Evolutionary conservation across 129 eudicot genomes (phyloP), one percentile per base, ranked within the genome.

Genomic region (Pseudognaphalium luteoalbum): DNA sequence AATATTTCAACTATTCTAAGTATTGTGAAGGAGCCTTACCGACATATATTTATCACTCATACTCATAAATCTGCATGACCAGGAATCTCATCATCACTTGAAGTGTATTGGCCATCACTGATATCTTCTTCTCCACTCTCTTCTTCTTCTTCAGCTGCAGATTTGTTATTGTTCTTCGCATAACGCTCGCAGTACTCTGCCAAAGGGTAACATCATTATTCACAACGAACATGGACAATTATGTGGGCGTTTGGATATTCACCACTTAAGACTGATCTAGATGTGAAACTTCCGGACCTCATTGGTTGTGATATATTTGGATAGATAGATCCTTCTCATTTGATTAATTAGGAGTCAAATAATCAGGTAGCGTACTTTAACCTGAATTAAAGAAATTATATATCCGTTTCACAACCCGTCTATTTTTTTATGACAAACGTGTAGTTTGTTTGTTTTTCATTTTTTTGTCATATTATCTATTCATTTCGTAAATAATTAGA

Each of bases 141-240:
- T 10, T 77, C 89, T 58, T 80, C 92, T 71, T 80, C 92, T 71
- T 88, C 92, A n/a, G 21, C 86, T 29, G 71, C 74, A 32, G 84
- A 75, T 41, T 63, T 77, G n/a, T 70, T n/a, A 14, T 42, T 75
- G 67, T 83, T 83, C 82, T 88, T 88, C 0, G 92, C 86, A 8
- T 82, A 88, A 22, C 82, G 89, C 72, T 88, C 92, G 47, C 87
- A 83, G 39, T 83, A 88, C 39, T 85, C 87, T 88, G 85, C 47
- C 35, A 25, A 73, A 61, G 44, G 10, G 61, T 6, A 25, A 41
- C 66, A 76, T 25, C 2, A 16, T 17, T 60, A 60, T 15, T 71
- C 77, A 44, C 30, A 17, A 32, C 32, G 47, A 76, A 39, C 19
- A 73, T 29, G 42, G 25, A 20, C 34, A 11, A 7, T 70, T 62